Percentiles rank a stretch among this genome's conserved stretches.
These are phyloP conservation scores for Talaromyces pinophilus DNA, from an alignment of 2,329 filamentous ascomycete species.

Conservation along the genomic window DNA sequence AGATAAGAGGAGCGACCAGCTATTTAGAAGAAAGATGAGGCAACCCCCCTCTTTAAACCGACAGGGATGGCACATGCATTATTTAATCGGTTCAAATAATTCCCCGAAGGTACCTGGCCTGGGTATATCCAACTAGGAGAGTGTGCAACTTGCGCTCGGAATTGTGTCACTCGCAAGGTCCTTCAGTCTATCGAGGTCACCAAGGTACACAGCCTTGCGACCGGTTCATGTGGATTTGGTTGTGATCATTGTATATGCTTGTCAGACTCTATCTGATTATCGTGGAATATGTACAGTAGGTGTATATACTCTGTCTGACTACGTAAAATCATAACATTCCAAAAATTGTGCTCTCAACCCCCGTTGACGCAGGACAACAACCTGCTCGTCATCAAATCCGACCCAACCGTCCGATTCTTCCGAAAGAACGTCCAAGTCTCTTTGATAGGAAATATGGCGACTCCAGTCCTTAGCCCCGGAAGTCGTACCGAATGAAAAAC, in stretches of 20 bases:
- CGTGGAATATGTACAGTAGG: not conserved
- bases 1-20: not conserved
- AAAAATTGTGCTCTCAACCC: constrained; percentile 68
- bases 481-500: constrained; percentile 21
- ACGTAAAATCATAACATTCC: constrained; percentile 86
- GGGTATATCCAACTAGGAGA: not conserved
- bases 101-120: constrained; percentile 17
- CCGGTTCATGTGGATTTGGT: not conserved
- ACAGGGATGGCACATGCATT: constrained; percentile 18
- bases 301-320: constrained; percentile 21
- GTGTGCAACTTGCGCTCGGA: not conserved
- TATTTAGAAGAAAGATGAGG: not conserved
- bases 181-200: not conserved
- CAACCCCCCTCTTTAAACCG: constrained; percentile 7
- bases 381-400: constrained; percentile 87
- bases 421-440: constrained; percentile 23
- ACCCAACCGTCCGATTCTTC: constrained; percentile 64
- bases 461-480: constrained; percentile 31
- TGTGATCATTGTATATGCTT: not conserved
- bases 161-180: constrained; percentile 18
- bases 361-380: constrained; percentile 79
- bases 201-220: not conserved
- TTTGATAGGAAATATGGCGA: constrained; percentile 27
- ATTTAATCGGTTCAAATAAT: constrained; percentile 18
- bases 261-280: not conserved